Conservation (phyloP, 306 rosid genomes). For the Cyamopsis tetragonoloba region DNA sequence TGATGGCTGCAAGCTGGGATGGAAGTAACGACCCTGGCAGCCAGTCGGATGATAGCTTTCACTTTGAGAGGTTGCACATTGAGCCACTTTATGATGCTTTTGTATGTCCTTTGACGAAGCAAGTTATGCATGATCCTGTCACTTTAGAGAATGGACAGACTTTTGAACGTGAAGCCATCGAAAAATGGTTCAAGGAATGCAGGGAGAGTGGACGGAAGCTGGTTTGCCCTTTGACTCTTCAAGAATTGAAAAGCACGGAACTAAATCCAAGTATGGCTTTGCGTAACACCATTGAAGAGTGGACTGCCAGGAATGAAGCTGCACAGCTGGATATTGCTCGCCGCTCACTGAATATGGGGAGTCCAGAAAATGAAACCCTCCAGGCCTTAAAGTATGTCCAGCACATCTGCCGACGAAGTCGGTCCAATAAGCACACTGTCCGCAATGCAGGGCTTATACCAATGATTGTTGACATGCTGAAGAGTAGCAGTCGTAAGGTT, state of each 20-base stretch:
- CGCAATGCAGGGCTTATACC: slow-evolving; percentile 82
- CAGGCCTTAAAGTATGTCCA: slow-evolving; percentile 68
- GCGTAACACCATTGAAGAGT: slow-evolving; percentile 97
- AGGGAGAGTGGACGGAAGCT: slow-evolving; percentile 77
- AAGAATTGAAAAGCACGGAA: slow-evolving; percentile 57
- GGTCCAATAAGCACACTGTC: slow-evolving; percentile 57
- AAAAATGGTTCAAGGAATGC: slow-evolving; percentile 95
- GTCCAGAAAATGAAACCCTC: slow-evolving; percentile 69
- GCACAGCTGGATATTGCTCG: slow-evolving; percentile 94
- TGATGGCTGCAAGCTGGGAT: slow-evolving; percentile 86
- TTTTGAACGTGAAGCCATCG: slow-evolving; percentile 88
- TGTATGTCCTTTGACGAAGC: slow-evolving; percentile 87
- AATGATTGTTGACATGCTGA: slow-evolving; percentile 81
- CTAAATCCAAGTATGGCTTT: slow-evolving; percentile 94
- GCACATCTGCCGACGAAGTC: slow-evolving; percentile 63
- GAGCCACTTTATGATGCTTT: slow-evolving; percentile 95
- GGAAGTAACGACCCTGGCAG: slow-evolving; percentile 79
- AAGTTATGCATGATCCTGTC: slow-evolving; percentile 93
- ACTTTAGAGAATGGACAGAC: slow-evolving; percentile 87
- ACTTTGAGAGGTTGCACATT: slow-evolving; percentile 63
- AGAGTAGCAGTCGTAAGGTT: slow-evolving; percentile 76
- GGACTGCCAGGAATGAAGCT: slow-evolving; percentile 95
- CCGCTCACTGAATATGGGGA: slow-evolving; percentile 56
- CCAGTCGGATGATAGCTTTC: slow-evolving; percentile 78
- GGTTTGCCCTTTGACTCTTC: slow-evolving; percentile 74